phyloP scores from a whole-genome alignment of 1,284 basidiomycete genomes.

The Microbotryomycetes sp. region DNA sequence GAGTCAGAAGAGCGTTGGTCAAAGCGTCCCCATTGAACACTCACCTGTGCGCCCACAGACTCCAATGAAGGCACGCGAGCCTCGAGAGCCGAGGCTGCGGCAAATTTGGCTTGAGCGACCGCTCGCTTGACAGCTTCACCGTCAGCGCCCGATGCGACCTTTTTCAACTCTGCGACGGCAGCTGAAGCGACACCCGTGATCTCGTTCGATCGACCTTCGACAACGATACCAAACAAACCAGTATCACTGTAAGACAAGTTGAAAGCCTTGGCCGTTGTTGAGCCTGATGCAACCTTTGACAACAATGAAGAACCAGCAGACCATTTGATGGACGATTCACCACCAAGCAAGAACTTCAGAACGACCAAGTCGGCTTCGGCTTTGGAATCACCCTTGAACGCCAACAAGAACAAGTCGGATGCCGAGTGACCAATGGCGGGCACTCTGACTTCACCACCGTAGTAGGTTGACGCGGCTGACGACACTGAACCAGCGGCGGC shows the following conservation, averaged over 20 bases:
- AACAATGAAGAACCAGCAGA: slow-evolving; percentile 63
- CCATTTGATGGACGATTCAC: slow-evolving; percentile 77
- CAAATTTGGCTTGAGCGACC: slow-evolving; percentile 77
- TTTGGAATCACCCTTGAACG: slow-evolving; percentile 49
- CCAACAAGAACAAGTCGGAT: slow-evolving; percentile 42
- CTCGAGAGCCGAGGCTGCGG: slow-evolving; percentile 63
- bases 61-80: slow-evolving; percentile 44
- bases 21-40: background rate
- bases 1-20: background rate
- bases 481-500: slow-evolving; percentile 45
- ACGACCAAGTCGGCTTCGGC: slow-evolving; percentile 62
- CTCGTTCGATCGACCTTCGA: slow-evolving; percentile 51
- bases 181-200: slow-evolving; percentile 61
- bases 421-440: slow-evolving; percentile 66
- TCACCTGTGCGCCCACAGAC: slow-evolving; percentile 31
- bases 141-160: slow-evolving; percentile 50
- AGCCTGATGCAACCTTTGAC: slow-evolving; percentile 45
- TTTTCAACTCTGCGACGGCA: slow-evolving; percentile 63
- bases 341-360: slow-evolving; percentile 64
- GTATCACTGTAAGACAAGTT: slow-evolving; percentile 85
- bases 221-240: slow-evolving; percentile 69
- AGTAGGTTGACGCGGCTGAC: slow-evolving; percentile 57
- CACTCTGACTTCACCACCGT: slow-evolving; percentile 75
- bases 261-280: slow-evolving; percentile 59
- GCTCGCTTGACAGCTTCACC: slow-evolving; percentile 71